A percentile compares a stretch with the other conserved stretches of the same genome.
Evolutionary conservation across 495 filamentous ascomycete genomes (phyloP).

Genomic region (Friedmanniomyces simplex): DNA sequence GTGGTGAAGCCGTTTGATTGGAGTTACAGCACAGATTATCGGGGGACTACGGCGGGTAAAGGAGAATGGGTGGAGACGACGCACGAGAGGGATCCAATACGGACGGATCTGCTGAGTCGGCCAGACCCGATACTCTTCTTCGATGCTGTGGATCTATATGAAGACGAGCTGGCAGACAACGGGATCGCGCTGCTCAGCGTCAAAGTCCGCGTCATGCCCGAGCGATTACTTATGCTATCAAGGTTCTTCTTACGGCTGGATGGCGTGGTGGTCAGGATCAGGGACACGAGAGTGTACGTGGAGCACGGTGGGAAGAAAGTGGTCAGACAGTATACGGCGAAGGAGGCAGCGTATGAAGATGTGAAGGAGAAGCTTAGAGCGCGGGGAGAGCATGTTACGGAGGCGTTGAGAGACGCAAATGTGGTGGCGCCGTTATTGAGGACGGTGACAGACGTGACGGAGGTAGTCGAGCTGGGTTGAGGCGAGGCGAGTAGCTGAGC

Average conservation of each 20-base stretch:
- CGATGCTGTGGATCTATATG: conserved; percentile 89
- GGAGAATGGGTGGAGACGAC: conserved; percentile 7
- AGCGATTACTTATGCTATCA: conserved; percentile 67
- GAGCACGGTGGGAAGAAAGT: conserved; percentile 77
- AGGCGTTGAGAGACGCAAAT: conserved; percentile 76
- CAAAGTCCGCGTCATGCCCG: conserved; percentile 87
- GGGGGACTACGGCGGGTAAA: conserved; percentile 44
- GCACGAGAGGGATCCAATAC: conserved; percentile 41
- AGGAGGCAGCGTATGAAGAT: conserved; percentile 67
- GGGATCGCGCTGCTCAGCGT: conserved; percentile 77
- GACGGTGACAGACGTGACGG: conserved; percentile 52
- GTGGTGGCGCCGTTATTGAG: conserved; percentile 55
- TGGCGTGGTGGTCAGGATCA: conserved; percentile 70
- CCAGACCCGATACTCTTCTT: conserved; percentile 91
- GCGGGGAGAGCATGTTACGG: conserved; percentile 63
- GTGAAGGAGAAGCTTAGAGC: conserved; percentile 62
- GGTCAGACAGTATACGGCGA: conserved; percentile 76
- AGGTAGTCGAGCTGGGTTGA: conserved; percentile 14
- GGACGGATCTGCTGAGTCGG: conserved; percentile 69
- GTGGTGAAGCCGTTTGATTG: conserved; percentile 95
- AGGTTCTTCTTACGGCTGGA: conserved; percentile 93
- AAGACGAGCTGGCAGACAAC: conserved; percentile 96
- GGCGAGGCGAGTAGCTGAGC: not conserved
- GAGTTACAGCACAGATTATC: conserved; percentile 86
- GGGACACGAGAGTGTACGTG: conserved; percentile 85